Conservation (phyloP, 2,329 filamentous ascomycete genomes). For the Capronia americana region DNA sequence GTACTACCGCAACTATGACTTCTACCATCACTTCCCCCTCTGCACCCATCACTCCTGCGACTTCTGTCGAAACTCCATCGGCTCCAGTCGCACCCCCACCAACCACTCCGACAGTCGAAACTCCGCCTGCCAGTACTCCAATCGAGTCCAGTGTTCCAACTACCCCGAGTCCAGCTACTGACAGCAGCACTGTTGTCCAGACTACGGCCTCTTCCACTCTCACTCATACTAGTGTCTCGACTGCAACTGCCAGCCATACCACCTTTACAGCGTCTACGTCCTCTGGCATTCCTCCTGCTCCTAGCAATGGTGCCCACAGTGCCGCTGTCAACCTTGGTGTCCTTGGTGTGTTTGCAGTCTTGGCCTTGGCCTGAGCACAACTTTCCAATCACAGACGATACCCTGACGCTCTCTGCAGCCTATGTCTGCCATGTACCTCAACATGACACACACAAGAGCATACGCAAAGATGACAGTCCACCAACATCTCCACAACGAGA, state of each 20-base stretch:
- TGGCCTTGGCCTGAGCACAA: conserved; percentile 33
- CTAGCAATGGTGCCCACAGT: conserved; percentile 65
- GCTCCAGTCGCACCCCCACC: conserved; percentile 21
- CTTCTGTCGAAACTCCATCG: conserved; percentile 22
- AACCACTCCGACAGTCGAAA: conserved; percentile 19
- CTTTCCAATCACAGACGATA: conserved; percentile 22
- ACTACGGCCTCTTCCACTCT: conserved; percentile 22
- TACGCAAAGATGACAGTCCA: conserved; percentile 28
- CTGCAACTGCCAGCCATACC: conserved; percentile 27
- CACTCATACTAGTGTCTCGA: conserved; percentile 27
- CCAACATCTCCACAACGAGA: conserved; percentile 25
- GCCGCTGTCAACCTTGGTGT: conserved; percentile 83
- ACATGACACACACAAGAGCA: conserved; percentile 31
- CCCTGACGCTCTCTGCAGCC: conserved; percentile 36
- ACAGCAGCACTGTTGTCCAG: conserved; percentile 15
- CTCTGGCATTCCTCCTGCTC: conserved; percentile 31
- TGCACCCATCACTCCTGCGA: conserved; percentile 17
- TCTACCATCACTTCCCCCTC: conserved; percentile 12
- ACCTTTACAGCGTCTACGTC: conserved; percentile 23
- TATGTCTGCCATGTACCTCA: conserved; percentile 34
- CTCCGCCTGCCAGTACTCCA: conserved; percentile 11
- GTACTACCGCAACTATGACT: conserved; percentile 1
- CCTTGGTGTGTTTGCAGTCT: conserved; percentile 34
- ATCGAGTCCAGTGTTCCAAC: conserved; percentile 23
- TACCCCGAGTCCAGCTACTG: conserved; percentile 18